Base-by-base conservation (phyloP, 352 stramenopile species). In the Globisporangium perplexum region DNA sequence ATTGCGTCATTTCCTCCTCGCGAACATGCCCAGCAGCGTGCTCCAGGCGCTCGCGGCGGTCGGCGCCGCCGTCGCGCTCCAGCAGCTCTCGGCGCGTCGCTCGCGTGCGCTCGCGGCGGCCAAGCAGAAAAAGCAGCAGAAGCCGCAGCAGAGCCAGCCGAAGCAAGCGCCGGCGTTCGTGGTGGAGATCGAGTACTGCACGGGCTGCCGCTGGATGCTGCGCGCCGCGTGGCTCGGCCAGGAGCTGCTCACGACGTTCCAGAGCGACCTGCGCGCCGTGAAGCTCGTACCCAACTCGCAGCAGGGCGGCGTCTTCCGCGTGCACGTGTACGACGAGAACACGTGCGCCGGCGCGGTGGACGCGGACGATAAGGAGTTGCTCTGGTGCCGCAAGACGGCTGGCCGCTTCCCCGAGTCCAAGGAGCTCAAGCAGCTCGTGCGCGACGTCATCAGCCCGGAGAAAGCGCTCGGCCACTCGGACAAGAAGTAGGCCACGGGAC, bases 131-230 rank as follows among this genome's bases (percentile, higher is more conserved):
- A 49, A 52, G 18, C 47, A 60, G 50, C 22, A 62, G 22, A 15
- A 11, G 45, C 17, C 47, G 20, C 38, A 55, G 14, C n/a, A 58
- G 15, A 60, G 56, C 26, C 11, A 26, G 31, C 1, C 47, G 36
- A 60, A 59, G 35, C n/a, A n/a, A n/a, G 51, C 45, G 8, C 60
- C 74, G 50, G 59, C 60, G 10, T 89, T 69, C 48, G 66, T 84
- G 18, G 74, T 93, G n/a, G 79, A 93, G 66, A 97, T 98, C 55
- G 74, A 89, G 54, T 98, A 98, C 69, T 97, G 90, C 62, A 93
- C 81, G 15, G 83, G 86, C 42, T 97, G 89, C 42, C 78, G 77
- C 53, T 97, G 90, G 88, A 81, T 96, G 69, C 72, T 97, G 31
- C 83, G 90, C 42, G 75, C 82, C 11, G 82, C 74, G 44, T 98